phyloP scores from a whole-genome alignment of 306 rosid species.

The Bauhinia variegata region DNA sequence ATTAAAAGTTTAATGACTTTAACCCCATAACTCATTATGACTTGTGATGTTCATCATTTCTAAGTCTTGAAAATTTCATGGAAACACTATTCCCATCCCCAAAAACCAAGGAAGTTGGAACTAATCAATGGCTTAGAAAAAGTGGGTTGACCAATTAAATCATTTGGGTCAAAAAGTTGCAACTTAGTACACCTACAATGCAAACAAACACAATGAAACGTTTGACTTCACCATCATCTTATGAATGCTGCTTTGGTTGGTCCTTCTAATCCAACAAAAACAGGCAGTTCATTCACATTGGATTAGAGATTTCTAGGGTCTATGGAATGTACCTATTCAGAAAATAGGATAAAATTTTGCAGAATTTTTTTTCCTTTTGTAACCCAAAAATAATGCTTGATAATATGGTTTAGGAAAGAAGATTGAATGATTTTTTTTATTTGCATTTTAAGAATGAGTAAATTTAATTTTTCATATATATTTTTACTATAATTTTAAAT shows the following conservation, averaged over 20 bases:
- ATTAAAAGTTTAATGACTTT: neutral
- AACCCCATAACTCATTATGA: neutral
- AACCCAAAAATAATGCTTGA: too few species aligned
- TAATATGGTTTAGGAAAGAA: too few species aligned
- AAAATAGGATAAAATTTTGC: too few species aligned
- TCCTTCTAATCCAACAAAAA: slow-evolving; percentile 32
- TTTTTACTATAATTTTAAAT: too few species aligned
- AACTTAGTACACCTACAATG: slow-evolving; percentile 38
- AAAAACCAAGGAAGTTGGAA: slow-evolving; percentile 31
- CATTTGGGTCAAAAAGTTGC: slow-evolving; percentile 34
- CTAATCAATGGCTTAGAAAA: slow-evolving; percentile 22
- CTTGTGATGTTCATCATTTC: neutral
- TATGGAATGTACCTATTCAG: neutral
- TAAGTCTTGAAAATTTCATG: neutral
- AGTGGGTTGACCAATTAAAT: slow-evolving; percentile 38
- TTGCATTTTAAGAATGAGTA: too few species aligned
- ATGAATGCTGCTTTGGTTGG: slow-evolving; percentile 1
- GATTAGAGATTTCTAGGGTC: slow-evolving; percentile 38
- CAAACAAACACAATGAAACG: slow-evolving; percentile 12
- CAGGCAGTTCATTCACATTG: slow-evolving; percentile 28
- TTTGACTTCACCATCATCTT: slow-evolving; percentile 29
- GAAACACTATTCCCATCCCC: slow-evolving; percentile 20
- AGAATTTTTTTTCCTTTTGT: too few species aligned
- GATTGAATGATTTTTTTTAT: too few species aligned
- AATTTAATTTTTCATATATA: too few species aligned